phyloP scores from a whole-genome alignment of 2,329 filamentous ascomycete species.

The Cladophialophora immunda region DNA sequence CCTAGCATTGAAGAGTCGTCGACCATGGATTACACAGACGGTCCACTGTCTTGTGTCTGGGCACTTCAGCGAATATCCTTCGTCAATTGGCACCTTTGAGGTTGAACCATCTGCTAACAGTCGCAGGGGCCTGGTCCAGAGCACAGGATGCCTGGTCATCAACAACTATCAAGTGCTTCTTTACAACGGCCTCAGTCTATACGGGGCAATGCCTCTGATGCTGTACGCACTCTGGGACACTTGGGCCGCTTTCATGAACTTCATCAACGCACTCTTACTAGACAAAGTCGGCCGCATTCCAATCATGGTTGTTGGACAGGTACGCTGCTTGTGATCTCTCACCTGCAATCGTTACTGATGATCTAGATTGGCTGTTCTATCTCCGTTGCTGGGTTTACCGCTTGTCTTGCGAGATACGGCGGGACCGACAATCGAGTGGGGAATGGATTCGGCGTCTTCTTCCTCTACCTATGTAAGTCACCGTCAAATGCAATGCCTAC shows the following conservation, averaged over 20 bases:
- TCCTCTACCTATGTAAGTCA: slow-evolving; percentile 52
- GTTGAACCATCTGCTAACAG: background rate
- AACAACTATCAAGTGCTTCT: slow-evolving; percentile 56
- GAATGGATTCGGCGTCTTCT: slow-evolving; percentile 49
- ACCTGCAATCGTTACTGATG: background rate
- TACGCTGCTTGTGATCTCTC: background rate
- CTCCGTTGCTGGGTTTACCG: slow-evolving; percentile 50
- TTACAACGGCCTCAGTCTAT: slow-evolving; percentile 54
- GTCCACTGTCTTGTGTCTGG: too few species aligned
- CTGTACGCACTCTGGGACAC: slow-evolving; percentile 53
- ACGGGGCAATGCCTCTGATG: slow-evolving; percentile 52
- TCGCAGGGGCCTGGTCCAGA: slow-evolving; percentile 26
- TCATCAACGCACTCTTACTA: slow-evolving; percentile 27
- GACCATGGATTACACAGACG: too few species aligned
- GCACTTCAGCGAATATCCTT: background rate
- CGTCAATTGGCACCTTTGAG: background rate
- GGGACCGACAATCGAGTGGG: slow-evolving; percentile 47
- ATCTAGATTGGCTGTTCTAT: slow-evolving; percentile 46
- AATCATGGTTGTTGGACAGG: slow-evolving; percentile 37
- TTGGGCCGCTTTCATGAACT: slow-evolving; percentile 30
- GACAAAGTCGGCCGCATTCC: slow-evolving; percentile 33
- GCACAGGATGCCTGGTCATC: slow-evolving; percentile 46
- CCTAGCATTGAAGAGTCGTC: too few species aligned
- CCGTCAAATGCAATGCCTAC: background rate
- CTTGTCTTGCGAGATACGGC: slow-evolving; percentile 47